Evolutionary conservation across 164 flowering plant genomes (phyloP), one percentile per base, ranked within the genome.

Genomic region (Liriodendron chinense): DNA sequence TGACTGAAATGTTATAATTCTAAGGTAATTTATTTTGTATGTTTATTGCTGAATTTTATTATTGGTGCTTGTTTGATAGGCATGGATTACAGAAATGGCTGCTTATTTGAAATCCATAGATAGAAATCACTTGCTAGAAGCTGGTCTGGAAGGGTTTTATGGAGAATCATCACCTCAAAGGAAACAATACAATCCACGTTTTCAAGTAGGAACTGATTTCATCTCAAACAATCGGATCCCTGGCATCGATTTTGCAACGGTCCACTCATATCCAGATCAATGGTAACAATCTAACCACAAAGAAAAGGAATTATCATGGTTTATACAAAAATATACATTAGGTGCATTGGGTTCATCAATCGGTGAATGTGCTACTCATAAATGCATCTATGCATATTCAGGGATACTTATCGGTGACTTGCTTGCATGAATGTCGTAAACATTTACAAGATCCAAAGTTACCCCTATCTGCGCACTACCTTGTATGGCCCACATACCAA

Each of bases 131-230:
- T 79, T 92, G 56, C 77, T 92, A 24, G 94, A 90, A 82, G 86
- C 76, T 43, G 97, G 97, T 24, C 74, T 93, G 65, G 97, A 91
- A 85, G 97, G 97, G 7, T 93, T 93, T 74, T 93, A 91, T 75
- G 94, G 94, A 63, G 74, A 74, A 70, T n/a, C 85, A 9, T 47
- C 50, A 14, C 68, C 76, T 14, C 56, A 63, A 65, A 85, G 75
- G 77, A 78, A 77, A 65, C 86, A 80, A 70, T 66, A 70, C 76
- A 87, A 85, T 77, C 88, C 90, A 1, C 78, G 82, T 22, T 79
- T 79, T 73, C 84, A 82, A 75, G 77, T 86, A 0, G 97, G 97
- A 77, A 89, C 97, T 12, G 93, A 92, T 81, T 92, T 91, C 78
- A 86, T 92, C 65, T 75, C 84, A 21, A 89, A 92, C 65, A 88